Percentiles rank a stretch among this genome's conserved stretches.
Evolutionary conservation across 768 basidiomycete genomes (phyloP).

Genomic region (Pulveroboletus sp.): DNA sequence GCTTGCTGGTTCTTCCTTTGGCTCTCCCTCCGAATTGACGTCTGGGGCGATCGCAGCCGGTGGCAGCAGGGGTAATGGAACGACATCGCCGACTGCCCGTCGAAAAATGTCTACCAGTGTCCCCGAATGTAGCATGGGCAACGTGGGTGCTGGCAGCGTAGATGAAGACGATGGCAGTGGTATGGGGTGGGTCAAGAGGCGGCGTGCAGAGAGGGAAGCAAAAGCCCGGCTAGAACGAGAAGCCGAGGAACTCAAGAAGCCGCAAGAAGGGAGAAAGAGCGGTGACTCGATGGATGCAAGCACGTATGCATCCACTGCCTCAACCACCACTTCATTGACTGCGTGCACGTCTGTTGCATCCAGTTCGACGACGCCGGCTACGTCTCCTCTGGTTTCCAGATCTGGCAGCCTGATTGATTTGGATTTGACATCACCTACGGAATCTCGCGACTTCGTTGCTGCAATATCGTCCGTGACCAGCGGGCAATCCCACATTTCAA

Average conservation of each 20-base stretch:
- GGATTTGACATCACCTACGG: conserved; percentile 4
- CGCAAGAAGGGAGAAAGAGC: conserved; percentile 22
- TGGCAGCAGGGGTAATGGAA: conserved; percentile 10
- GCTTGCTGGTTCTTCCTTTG: conserved; percentile 12
- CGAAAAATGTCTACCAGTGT: conserved; percentile 15
- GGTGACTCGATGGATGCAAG: conserved; percentile 21
- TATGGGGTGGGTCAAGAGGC: conserved; percentile 74
- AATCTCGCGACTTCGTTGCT: not conserved
- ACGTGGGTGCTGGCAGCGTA: conserved; percentile 15
- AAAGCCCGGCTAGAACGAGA: conserved; percentile 24
- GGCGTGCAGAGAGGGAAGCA: conserved; percentile 60
- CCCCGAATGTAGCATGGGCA: conserved; percentile 30
- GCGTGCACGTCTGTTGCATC: conserved; percentile 20
- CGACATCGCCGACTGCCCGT: conserved; percentile 10
- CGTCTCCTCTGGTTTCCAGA: conserved; percentile 21
- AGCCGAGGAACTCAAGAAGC: conserved; percentile 9
- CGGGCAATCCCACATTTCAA: conserved; percentile 1
- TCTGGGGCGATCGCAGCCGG: conserved; percentile 32
- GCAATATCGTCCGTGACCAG: not conserved
- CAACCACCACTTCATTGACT: conserved; percentile 23
- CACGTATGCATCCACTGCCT: conserved; percentile 22
- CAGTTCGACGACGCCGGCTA: conserved; percentile 16
- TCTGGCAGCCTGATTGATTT: conserved; percentile 19
- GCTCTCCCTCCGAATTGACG: conserved; percentile 3
- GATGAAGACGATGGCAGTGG: conserved; percentile 84